A percentile compares a stretch with the other conserved stretches of the same genome.
Conservation (phyloP, 495 filamentous ascomycete genomes). For the Podospora bellae-mahoneyi region DNA sequence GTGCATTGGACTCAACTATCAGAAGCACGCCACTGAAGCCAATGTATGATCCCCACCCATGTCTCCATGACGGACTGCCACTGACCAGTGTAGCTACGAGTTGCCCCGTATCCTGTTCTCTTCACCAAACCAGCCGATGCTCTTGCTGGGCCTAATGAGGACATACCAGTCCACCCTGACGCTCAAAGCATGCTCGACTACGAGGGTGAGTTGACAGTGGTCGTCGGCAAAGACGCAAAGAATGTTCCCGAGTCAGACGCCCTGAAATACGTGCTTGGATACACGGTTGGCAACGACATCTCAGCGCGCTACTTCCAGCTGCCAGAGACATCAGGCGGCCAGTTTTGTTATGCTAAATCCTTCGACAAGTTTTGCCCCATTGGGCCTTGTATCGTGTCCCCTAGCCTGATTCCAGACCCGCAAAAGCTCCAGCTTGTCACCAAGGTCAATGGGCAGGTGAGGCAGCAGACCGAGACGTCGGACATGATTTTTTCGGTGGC, state of each 20-base stretch:
- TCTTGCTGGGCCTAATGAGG: constrained; percentile 34
- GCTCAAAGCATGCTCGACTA: constrained; percentile 48
- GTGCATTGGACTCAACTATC: constrained; percentile 29
- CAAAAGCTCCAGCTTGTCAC: neutral
- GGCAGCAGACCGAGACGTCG: constrained; percentile 1
- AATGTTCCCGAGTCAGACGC: constrained; percentile 35
- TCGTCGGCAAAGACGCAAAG: constrained; percentile 39
- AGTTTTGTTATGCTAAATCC: constrained; percentile 34
- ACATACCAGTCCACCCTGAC: constrained; percentile 34
- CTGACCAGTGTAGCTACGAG: constrained; percentile 34
- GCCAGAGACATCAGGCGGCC: constrained; percentile 13
- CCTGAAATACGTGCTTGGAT: constrained; percentile 34
- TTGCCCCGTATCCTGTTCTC: constrained; percentile 42
- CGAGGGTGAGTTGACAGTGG: constrained; percentile 39
- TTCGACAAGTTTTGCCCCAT: constrained; percentile 42
- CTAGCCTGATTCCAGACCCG: neutral
- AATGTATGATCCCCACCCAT: constrained; percentile 6
- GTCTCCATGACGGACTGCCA: neutral
- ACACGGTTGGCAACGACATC: constrained; percentile 32
- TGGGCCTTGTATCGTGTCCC: constrained; percentile 36
- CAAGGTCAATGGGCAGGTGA: constrained; percentile 8
- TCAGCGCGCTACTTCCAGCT: constrained; percentile 20
- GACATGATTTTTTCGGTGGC: constrained; percentile 13
- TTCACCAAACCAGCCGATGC: constrained; percentile 49
- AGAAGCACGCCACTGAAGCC: constrained; percentile 21